phyloP scores from a whole-genome alignment of 345 rosid species.

The Brassica rapa region DNA sequence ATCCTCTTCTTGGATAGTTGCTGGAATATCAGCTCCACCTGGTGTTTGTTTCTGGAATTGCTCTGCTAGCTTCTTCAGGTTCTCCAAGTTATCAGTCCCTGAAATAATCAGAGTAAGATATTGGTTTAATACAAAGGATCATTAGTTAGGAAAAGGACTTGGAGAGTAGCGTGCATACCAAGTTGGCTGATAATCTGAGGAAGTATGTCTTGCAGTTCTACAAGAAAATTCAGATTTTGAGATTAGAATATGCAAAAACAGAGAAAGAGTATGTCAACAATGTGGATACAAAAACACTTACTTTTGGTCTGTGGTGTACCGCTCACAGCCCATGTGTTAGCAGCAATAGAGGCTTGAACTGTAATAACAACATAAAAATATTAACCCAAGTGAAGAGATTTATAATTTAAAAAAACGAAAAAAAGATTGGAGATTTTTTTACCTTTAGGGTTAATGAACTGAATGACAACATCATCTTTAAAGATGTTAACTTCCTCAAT shows the following conservation, averaged over 20 bases:
- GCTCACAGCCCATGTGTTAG: constrained; percentile 98
- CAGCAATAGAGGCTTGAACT: constrained; percentile 95
- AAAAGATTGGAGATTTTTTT: not conserved
- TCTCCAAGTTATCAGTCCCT: constrained; percentile 95
- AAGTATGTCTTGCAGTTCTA: constrained; percentile 92
- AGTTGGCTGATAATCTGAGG: constrained; percentile 86
- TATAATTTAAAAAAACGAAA: not conserved
- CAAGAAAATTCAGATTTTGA: not conserved
- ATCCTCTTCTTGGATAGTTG: constrained; percentile 58
- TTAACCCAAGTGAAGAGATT: not conserved
- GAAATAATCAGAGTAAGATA: constrained; percentile 1
- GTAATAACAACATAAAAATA: constrained; percentile 30
- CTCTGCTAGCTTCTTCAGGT: constrained; percentile 89
- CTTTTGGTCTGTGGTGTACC: constrained; percentile 94
- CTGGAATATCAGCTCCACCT: constrained; percentile 45
- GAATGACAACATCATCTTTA: constrained; percentile 91
- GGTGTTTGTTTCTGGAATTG: constrained; percentile 87
- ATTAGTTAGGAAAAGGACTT: not conserved
- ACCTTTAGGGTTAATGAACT: constrained; percentile 92
- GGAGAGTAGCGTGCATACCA: constrained; percentile 47
- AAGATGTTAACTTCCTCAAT: constrained; percentile 98
- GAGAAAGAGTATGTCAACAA: not conserved
- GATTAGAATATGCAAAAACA: not conserved
- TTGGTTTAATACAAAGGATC: not conserved
- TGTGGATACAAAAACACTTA: constrained; percentile 34